phyloP scores from a whole-genome alignment of 108 stramenopile species.

The Cyclostephanos tholiformis region DNA sequence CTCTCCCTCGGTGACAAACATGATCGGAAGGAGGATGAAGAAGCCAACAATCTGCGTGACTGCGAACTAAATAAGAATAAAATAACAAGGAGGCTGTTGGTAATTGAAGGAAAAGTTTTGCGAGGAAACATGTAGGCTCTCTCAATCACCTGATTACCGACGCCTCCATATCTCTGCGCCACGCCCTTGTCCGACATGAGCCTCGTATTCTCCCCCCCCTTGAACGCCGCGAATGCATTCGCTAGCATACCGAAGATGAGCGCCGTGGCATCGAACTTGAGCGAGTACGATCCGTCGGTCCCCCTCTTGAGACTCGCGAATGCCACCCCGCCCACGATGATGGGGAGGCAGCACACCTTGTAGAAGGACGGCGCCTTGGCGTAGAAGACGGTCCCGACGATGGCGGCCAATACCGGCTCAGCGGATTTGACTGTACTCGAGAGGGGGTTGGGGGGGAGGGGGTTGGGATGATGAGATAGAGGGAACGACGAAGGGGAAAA shows the following conservation, averaged over 20 bases:
- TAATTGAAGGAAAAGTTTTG: background rate
- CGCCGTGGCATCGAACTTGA: constrained; percentile 60
- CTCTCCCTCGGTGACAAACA: constrained; percentile 54
- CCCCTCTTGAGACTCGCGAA: constrained; percentile 63
- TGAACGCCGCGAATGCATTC: constrained; percentile 60
- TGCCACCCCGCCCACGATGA: constrained; percentile 62
- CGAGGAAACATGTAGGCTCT: background rate
- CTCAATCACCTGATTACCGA: constrained; percentile 64
- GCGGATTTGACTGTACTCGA: constrained; percentile 58
- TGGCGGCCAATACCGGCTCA: constrained; percentile 56
- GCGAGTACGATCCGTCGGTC: constrained; percentile 45
- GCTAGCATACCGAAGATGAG: constrained; percentile 60
- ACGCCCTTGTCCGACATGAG: constrained; percentile 54
- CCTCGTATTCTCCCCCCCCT: constrained; percentile 61
- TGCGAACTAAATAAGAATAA: too few species aligned
- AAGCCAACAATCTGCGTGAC: constrained; percentile 60
- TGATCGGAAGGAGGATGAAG: constrained; percentile 57
- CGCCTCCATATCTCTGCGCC: constrained; percentile 56
- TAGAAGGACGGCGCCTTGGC: constrained; percentile 51
- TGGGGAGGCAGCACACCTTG: constrained; percentile 55
- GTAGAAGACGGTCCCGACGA: constrained; percentile 56
- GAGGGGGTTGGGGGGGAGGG: too few species aligned
- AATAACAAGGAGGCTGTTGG: background rate
- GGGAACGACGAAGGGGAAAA: background rate
- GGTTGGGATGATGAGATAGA: too few species aligned